phyloP scores from a whole-genome alignment of 2,329 filamentous ascomycete genomes.

The Leptodontidium sp. region DNA sequence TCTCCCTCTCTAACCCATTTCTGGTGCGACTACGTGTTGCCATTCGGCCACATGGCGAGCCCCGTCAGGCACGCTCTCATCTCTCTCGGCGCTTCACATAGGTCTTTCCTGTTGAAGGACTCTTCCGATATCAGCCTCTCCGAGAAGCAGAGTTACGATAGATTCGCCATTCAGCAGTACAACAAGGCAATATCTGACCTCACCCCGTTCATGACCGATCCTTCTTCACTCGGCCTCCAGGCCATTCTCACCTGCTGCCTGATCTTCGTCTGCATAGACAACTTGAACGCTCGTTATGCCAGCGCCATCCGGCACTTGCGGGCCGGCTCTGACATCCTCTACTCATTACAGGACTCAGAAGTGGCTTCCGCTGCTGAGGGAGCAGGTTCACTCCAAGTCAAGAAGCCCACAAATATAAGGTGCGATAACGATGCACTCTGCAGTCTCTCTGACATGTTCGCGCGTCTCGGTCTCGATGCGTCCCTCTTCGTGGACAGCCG shows the following conservation, averaged over 20 bases:
- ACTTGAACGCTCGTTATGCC: background rate
- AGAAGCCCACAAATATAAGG: background rate
- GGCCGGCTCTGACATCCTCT: background rate
- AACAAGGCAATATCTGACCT: conserved; percentile 1
- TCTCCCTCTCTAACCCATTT: background rate
- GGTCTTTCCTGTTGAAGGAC: background rate
- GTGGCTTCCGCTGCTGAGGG: background rate
- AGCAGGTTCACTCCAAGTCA: background rate
- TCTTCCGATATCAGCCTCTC: conserved; percentile 1
- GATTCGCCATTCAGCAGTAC: background rate
- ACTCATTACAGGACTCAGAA: background rate
- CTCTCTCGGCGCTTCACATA: background rate
- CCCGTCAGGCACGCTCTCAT: background rate
- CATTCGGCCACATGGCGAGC: background rate
- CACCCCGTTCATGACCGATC: background rate
- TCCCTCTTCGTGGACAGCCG: background rate
- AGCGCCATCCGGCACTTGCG: background rate
- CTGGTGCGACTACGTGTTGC: background rate
- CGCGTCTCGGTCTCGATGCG: background rate
- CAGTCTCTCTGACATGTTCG: background rate
- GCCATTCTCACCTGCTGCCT: conserved; percentile 1
- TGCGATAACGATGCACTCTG: background rate
- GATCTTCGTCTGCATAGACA: conserved; percentile 1
- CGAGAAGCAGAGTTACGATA: conserved; percentile 1
- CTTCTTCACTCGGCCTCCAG: background rate